phyloP scores from a whole-genome alignment of 164 flowering plant genomes.

The Nymphaea colorata region DNA sequence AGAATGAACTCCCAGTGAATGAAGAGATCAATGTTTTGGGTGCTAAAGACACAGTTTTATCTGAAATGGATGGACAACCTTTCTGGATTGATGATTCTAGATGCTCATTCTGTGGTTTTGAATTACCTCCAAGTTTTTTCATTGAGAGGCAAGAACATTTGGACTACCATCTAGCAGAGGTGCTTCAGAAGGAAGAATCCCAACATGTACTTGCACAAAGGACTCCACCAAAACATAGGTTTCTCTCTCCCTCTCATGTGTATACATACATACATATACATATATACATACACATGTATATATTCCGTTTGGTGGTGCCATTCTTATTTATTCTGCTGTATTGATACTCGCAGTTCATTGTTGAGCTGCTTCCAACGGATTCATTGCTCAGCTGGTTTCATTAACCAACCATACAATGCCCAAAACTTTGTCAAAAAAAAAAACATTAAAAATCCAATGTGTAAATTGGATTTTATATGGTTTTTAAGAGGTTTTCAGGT shows the following conservation, averaged over 20 bases:
- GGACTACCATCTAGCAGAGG: conserved; percentile 84
- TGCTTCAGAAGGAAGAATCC: conserved; percentile 69
- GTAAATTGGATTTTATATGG: too few relatives aligned
- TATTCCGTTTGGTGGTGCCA: conserved; percentile 16
- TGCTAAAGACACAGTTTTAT: conserved; percentile 14
- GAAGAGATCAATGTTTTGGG: conserved; percentile 3
- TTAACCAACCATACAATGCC: too few relatives aligned
- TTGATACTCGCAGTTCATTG: too few relatives aligned
- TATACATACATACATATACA: not conserved
- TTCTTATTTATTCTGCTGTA: too few relatives aligned
- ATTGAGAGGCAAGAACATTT: conserved; percentile 89
- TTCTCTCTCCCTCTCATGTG: conserved; percentile 12
- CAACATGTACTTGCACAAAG: conserved; percentile 7
- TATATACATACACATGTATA: not conserved
- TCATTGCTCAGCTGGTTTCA: too few relatives aligned
- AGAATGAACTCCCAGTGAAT: too few relatives aligned
- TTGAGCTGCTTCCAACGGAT: too few relatives aligned
- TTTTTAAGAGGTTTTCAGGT: too few relatives aligned
- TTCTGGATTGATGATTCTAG: conserved; percentile 68
- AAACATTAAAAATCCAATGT: too few relatives aligned
- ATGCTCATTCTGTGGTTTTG: conserved; percentile 78
- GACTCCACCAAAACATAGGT: conserved; percentile 19
- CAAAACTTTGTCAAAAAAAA: too few relatives aligned
- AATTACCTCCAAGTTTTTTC: conserved; percentile 59
- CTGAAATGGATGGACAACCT: conserved; percentile 13